phyloP scores from a whole-genome alignment of 2,329 filamentous ascomycete species.

The Coniella vitis region DNA sequence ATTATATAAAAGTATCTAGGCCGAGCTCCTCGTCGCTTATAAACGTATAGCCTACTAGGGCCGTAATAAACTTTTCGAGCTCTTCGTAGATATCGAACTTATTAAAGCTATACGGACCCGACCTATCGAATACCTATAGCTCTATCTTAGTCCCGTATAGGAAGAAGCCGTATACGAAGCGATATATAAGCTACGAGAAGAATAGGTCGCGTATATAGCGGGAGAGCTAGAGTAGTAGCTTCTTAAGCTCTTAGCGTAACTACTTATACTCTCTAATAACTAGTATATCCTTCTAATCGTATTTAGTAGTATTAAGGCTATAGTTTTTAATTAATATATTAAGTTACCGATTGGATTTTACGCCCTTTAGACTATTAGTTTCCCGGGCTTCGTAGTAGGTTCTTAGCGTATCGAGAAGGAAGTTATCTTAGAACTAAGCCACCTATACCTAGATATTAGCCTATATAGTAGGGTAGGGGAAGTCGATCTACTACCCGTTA shows the following conservation, averaged over 20 bases:
- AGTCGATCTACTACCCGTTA: not conserved
- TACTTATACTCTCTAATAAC: too few relatives aligned
- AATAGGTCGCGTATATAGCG: too few relatives aligned
- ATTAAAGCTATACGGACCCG: conserved; percentile 24
- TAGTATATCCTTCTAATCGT: too few relatives aligned
- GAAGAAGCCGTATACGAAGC: not conserved
- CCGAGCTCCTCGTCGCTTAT: conserved; percentile 26
- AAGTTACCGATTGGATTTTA: not conserved
- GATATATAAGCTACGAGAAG: too few relatives aligned
- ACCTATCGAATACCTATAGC: conserved; percentile 28
- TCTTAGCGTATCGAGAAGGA: not conserved
- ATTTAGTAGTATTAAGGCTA: too few relatives aligned
- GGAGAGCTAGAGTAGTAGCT: too few relatives aligned
- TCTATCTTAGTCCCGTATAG: conserved; percentile 18
- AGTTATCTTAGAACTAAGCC: not conserved
- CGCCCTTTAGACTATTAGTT: not conserved
- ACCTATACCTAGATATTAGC: not conserved
- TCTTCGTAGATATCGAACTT: conserved; percentile 26
- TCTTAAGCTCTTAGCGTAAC: too few relatives aligned
- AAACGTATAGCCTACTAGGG: conserved; percentile 24
- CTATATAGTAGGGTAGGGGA: not conserved
- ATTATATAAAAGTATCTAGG: conserved; percentile 23
- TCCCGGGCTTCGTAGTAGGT: not conserved
- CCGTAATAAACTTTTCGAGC: conserved; percentile 23
- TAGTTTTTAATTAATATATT: not conserved